Conservation (phyloP, 1,139 yeast species). For the Scheffersomyces parashehatae region DNA sequence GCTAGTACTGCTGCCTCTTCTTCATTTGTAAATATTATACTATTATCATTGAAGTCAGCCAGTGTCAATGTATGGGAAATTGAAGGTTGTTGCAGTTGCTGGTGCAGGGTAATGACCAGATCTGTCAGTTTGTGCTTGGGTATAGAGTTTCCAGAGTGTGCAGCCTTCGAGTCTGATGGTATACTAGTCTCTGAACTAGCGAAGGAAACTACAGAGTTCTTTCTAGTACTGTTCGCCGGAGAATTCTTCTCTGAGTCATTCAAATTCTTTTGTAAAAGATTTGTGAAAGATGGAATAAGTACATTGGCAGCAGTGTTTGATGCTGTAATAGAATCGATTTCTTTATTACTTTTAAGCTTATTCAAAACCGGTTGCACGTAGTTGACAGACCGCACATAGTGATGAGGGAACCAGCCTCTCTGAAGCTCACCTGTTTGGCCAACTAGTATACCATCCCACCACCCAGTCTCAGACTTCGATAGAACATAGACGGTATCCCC, state of each 20-base stretch:
- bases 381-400: slow-evolving; percentile 51
- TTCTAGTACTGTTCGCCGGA: slow-evolving; percentile 37
- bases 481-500: slow-evolving; percentile 56
- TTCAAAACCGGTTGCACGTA: slow-evolving; percentile 49
- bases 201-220: slow-evolving; percentile 50
- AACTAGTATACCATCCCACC: slow-evolving; percentile 76
- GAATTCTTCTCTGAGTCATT: slow-evolving; percentile 32
- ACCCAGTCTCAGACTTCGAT: slow-evolving; percentile 55
- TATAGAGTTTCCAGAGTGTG: background rate
- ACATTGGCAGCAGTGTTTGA: slow-evolving; percentile 55
- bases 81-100: slow-evolving; percentile 7
- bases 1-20: slow-evolving; percentile 41
- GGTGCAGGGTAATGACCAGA: slow-evolving; percentile 5
- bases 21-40: slow-evolving; percentile 20
- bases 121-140: slow-evolving; percentile 2
- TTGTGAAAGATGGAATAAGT: slow-evolving; percentile 46
- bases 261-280: slow-evolving; percentile 38
- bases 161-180: slow-evolving; percentile 14
- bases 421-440: slow-evolving; percentile 41
- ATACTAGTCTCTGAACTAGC: slow-evolving; percentile 42
- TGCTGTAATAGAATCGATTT: slow-evolving; percentile 47
- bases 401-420: slow-evolving; percentile 80
- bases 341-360: slow-evolving; percentile 41
- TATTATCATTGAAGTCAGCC: slow-evolving; percentile 12
- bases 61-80: slow-evolving; percentile 9